Evolutionary conservation across 306 rosid species (phyloP).

Genomic region (Cyamopsis tetragonoloba): DNA sequence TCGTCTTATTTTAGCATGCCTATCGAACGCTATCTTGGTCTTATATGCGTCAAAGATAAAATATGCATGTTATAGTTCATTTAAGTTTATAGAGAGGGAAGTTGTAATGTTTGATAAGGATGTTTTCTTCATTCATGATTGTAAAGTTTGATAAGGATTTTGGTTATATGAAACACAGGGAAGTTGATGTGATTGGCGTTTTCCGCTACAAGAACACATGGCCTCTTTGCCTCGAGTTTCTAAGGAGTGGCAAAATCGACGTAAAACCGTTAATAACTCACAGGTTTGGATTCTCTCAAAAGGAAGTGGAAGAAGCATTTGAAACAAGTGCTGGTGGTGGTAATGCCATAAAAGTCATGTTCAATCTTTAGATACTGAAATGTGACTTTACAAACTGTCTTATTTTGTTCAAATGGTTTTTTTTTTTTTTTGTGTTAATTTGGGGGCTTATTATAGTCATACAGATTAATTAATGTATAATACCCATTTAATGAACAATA

Average conservation of each 20-base stretch:
- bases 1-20: no score
- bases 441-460: no score
- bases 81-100: background rate
- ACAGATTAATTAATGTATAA: no score
- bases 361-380: constrained; percentile 51
- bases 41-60: background rate
- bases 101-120: no score
- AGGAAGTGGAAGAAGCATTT: constrained; percentile 85
- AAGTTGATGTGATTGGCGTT: constrained; percentile 82
- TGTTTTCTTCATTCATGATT: background rate
- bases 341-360: constrained; percentile 91
- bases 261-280: constrained; percentile 86
- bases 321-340: constrained; percentile 98
- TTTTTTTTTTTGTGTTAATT: no score
- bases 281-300: constrained; percentile 80
- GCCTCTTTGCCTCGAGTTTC: constrained; percentile 86
- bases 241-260: constrained; percentile 76
- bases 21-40: no score
- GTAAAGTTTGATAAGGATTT: background rate
- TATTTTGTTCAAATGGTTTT: constrained; percentile 8
- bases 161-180: constrained; percentile 43
- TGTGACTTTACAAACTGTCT: background rate
- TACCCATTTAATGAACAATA: no score
- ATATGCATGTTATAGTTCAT: background rate
- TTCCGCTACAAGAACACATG: constrained; percentile 89